These are phyloP conservation scores for Sporobolomyces roseus DNA, from an alignment of 768 basidiomycete genomes.

Conservation along the genomic window DNA sequence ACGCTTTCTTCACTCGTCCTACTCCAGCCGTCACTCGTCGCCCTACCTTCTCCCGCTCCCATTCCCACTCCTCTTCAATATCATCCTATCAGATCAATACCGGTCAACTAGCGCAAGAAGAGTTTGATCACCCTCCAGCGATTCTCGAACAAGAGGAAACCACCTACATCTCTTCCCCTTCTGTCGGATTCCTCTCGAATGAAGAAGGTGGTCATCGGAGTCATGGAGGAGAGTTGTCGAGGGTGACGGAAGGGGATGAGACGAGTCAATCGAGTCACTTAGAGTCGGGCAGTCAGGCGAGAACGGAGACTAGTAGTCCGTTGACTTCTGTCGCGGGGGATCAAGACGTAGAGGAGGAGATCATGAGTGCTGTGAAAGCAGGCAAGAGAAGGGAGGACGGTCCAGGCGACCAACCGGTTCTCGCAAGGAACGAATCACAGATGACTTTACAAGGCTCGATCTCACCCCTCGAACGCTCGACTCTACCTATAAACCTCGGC, in stretches of 20 bases:
- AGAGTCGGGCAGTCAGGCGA: background rate
- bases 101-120: background rate
- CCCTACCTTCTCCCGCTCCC: conserved; percentile 3
- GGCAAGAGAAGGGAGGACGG: background rate
- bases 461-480: no score
- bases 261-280: conserved; percentile 14
- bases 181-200: background rate
- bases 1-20: conserved; percentile 40
- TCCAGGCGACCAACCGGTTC: background rate
- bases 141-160: conserved; percentile 35
- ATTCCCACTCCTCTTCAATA: conserved; percentile 12
- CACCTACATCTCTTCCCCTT: background rate
- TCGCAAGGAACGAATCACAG: no score
- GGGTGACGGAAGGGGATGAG: background rate
- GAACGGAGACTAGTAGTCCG: conserved; percentile 9
- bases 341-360: background rate
- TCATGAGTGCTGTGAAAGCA: background rate
- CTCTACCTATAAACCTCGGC: no score
- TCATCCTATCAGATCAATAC: background rate
- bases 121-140: conserved; percentile 34
- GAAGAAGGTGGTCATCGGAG: background rate
- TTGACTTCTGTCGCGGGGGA: conserved; percentile 4
- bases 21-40: conserved; percentile 3
- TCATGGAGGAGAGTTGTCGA: background rate
- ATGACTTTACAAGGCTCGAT: no score